These are phyloP conservation scores for Candida wancherniae DNA, from an alignment of 805 yeast species.

Conservation along the genomic window DNA sequence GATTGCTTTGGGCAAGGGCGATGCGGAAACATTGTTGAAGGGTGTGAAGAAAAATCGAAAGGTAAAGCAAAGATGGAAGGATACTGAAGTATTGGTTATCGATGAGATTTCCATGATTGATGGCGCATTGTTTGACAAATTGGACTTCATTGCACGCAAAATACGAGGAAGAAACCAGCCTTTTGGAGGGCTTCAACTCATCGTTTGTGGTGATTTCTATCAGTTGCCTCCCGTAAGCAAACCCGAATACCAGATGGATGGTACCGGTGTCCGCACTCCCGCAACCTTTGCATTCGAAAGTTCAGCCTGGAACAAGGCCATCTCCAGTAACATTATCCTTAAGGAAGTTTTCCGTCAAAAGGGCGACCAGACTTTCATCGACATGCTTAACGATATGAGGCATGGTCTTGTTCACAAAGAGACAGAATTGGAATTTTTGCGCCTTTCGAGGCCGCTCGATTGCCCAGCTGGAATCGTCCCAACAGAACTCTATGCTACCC, in stretches of 20 bases:
- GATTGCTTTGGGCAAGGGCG: conserved; percentile 69
- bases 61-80: conserved; percentile 55
- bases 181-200: conserved; percentile 91
- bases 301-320: conserved; percentile 57
- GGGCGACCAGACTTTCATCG: conserved; percentile 70
- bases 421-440: conserved; percentile 45
- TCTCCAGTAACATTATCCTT: conserved; percentile 63
- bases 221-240: conserved; percentile 87
- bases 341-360: conserved; percentile 83
- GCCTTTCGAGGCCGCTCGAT: conserved; percentile 51
- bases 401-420: conserved; percentile 56
- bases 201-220: conserved; percentile 92
- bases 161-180: conserved; percentile 54
- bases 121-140: conserved; percentile 67
- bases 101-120: conserved; percentile 97
- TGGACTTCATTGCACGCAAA: conserved; percentile 62
- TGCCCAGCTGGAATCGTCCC: conserved; percentile 79
- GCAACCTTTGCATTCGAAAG: conserved; percentile 71
- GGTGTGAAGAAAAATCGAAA: conserved; percentile 45
- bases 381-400: conserved; percentile 77
- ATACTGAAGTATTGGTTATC: conserved; percentile 65
- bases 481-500: conserved; percentile 83
- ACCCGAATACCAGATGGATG: conserved; percentile 22
- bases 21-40: conserved; percentile 41
- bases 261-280: conserved; percentile 14